Percentiles rank a stretch among this genome's conserved stretches.
phyloP scores from a whole-genome alignment of 2,329 filamentous ascomycete genomes.

The Septoria linicola region DNA sequence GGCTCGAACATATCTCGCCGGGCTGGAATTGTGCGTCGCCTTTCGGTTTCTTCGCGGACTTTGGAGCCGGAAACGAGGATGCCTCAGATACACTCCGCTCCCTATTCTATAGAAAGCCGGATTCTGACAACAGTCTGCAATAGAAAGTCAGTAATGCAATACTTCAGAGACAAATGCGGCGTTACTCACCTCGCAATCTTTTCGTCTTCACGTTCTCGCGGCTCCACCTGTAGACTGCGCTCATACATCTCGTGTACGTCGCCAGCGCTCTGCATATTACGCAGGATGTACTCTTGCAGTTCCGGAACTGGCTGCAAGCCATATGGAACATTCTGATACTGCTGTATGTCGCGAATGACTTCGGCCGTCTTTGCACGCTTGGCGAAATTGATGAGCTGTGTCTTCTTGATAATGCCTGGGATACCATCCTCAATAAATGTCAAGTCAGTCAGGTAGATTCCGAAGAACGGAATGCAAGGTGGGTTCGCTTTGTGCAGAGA shows the following conservation, averaged over 20 bases:
- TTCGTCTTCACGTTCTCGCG: conserved; percentile 94
- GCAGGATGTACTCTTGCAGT: conserved; percentile 93
- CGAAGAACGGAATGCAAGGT: conserved; percentile 97
- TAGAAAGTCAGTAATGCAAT: conserved; percentile 20
- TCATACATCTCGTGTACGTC: conserved; percentile 99
- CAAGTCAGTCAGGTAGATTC: conserved; percentile 96
- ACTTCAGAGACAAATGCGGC: background rate
- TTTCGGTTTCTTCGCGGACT: conserved; percentile 15
- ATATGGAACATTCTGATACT: conserved; percentile 98
- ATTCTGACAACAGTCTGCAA: conserved; percentile 54
- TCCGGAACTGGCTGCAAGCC: conserved; percentile 84
- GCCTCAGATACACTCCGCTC: conserved; percentile 21
- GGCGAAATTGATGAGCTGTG: conserved; percentile 95
- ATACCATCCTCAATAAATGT: conserved; percentile 99
- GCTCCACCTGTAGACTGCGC: conserved; percentile 88
- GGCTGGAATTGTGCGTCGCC: conserved; percentile 1
- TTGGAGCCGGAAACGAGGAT: conserved; percentile 18
- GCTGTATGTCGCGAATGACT: conserved; percentile 96
- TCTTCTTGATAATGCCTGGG: conserved; percentile 92
- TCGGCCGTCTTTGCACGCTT: conserved; percentile 98
- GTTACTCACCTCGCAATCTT: conserved; percentile 92
- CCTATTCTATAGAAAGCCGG: conserved; percentile 51
- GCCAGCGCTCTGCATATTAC: conserved; percentile 90
- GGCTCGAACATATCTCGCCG: conserved; percentile 7
- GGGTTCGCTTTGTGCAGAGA: conserved; percentile 89